phyloP scores from a whole-genome alignment of 1,284 basidiomycete species.

The Vanrija pseudolonga region DNA sequence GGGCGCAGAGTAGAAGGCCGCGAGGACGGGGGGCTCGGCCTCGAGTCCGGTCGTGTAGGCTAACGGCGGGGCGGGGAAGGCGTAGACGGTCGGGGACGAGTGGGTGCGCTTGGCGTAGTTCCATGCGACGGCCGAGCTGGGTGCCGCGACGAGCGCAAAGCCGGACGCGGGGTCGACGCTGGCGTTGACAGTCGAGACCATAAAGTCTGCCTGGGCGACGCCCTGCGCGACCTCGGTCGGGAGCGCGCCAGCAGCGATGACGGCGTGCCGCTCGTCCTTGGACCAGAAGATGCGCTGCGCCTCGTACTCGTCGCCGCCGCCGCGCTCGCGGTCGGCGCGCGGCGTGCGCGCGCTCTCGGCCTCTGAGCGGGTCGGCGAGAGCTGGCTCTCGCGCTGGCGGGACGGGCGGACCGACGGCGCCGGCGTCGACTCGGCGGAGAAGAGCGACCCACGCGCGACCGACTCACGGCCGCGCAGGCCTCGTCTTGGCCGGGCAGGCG shows the following conservation, averaged over 20 bases:
- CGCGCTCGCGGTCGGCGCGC: slow-evolving; percentile 1
- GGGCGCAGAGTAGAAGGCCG: slow-evolving; percentile 31
- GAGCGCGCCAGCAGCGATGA: slow-evolving; percentile 26
- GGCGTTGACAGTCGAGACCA: slow-evolving; percentile 36
- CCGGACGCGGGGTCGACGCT: slow-evolving; percentile 44
- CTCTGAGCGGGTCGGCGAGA: slow-evolving; percentile 26
- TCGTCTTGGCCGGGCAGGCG: slow-evolving; percentile 35
- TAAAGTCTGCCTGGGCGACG: slow-evolving; percentile 38
- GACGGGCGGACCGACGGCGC: slow-evolving; percentile 18
- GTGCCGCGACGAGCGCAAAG: slow-evolving; percentile 46
- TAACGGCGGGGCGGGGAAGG: slow-evolving; percentile 36
- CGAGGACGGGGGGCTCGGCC: slow-evolving; percentile 30
- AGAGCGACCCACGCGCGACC: slow-evolving; percentile 21
- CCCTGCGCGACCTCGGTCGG: slow-evolving; percentile 35
- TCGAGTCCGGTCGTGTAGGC: slow-evolving; percentile 24
- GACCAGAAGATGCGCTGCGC: slow-evolving; percentile 32
- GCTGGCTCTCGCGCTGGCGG: slow-evolving; percentile 6
- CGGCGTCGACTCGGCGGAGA: slow-evolving; percentile 10
- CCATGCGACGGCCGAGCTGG: slow-evolving; percentile 46
- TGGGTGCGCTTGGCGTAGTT: slow-evolving; percentile 49
- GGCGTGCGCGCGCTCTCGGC: slow-evolving; percentile 24
- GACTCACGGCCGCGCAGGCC: slow-evolving; percentile 19
- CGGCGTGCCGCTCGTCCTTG: slow-evolving; percentile 31
- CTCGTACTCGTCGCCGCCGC: slow-evolving; percentile 14
- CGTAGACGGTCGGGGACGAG: slow-evolving; percentile 40